Evolutionary conservation across 305 asterid genomes (phyloP).

Genomic region (Ajuga reptans): DNA sequence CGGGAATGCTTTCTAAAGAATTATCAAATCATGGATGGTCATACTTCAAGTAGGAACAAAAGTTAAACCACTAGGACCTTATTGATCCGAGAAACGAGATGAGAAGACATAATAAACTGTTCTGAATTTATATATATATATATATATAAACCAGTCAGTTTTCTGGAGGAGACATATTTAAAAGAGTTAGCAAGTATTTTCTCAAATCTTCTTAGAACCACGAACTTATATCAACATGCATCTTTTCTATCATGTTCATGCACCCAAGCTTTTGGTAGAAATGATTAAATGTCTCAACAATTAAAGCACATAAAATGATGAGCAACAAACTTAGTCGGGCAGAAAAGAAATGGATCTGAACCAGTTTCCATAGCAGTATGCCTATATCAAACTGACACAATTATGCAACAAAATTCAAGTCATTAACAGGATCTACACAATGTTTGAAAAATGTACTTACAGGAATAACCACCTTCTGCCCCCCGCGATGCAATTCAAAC

Average conservation of each 20-base stretch:
- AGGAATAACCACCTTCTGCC: conserved; percentile 84
- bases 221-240: background rate
- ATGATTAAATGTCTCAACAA: background rate
- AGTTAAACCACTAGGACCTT: background rate
- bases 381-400: conserved; percentile 15
- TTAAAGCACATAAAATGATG: background rate
- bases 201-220: background rate
- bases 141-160: too few relatives aligned
- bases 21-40: background rate
- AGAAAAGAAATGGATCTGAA: conserved; percentile 6
- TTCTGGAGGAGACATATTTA: too few relatives aligned
- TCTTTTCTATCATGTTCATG: background rate
- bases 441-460: conserved; percentile 50
- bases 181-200: background rate
- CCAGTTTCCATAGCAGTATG: background rate
- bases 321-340: background rate
- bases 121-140: background rate
- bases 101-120: background rate
- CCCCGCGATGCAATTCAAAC: conserved; percentile 83
- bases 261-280: background rate
- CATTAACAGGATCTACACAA: background rate
- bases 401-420: background rate
- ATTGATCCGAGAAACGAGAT: conserved; percentile 4
- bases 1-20: conserved; percentile 14
- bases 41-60: background rate